phyloP scores from a whole-genome alignment of 352 stramenopile species.

The Globisporangium orthogonon region DNA sequence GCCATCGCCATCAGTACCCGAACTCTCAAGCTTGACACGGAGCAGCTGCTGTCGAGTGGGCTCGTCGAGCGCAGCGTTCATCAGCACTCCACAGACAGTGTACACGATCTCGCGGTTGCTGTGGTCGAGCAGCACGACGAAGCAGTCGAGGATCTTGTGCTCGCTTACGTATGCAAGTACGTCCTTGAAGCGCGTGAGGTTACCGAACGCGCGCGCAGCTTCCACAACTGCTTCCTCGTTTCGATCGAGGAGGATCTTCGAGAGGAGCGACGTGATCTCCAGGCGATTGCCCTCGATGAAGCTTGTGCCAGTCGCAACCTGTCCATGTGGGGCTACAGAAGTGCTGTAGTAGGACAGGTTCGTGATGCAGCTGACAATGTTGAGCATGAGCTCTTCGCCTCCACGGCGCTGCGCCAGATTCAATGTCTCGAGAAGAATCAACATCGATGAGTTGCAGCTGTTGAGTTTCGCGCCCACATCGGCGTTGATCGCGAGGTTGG shows the following conservation, averaged over 20 bases:
- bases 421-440: conserved; percentile 37
- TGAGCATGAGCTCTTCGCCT: conserved; percentile 86
- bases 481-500: conserved; percentile 79
- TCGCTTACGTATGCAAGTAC: conserved; percentile 46
- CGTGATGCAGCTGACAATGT: conserved; percentile 82
- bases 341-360: conserved; percentile 79
- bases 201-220: conserved; percentile 77
- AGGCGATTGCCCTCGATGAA: conserved; percentile 46
- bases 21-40: conserved; percentile 11
- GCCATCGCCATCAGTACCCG: conserved; percentile 1
- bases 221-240: conserved; percentile 86
- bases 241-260: conserved; percentile 47
- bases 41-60: conserved; percentile 29
- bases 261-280: conserved; percentile 28
- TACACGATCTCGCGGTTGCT: conserved; percentile 76
- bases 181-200: conserved; percentile 72
- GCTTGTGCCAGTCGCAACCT: not conserved
- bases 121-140: conserved; percentile 76
- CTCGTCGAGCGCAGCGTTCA: conserved; percentile 72
- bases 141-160: conserved; percentile 54
- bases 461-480: conserved; percentile 49
- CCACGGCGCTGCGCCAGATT: conserved; percentile 18
- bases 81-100: conserved; percentile 71
- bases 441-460: conserved; percentile 17
- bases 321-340: not conserved